Evolutionary conservation across 2,329 filamentous ascomycete species (phyloP), one percentile per base, ranked within the genome.

Genomic region (Penicillium rolfsii): DNA sequence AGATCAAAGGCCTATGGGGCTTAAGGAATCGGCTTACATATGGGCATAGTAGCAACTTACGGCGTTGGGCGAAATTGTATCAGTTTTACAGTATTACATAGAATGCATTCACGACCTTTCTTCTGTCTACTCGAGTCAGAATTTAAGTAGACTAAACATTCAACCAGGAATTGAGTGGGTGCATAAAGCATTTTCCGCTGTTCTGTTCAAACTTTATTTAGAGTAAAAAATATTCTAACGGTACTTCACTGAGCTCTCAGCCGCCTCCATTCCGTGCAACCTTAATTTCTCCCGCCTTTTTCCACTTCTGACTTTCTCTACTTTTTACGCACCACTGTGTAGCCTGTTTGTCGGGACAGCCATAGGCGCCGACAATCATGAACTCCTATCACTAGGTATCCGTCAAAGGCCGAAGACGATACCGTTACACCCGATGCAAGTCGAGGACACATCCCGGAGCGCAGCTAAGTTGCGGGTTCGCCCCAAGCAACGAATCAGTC

Each of bases 401-500:
- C 30, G n/a, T 22, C 1, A 6, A 35, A 19, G 5, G 5, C 30
- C 16, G 6, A 19, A 7, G 30, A 35, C 9, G 2, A 33, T 14
- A n/a, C 9, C 28, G n/a, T 11, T 22, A 33, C n/a, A 35, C 48
- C 16, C 48, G 28, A 50, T 50, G 30, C 28, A 19, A 35, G 48
- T 26, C 5, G 28, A 35, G 24, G 26, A 48, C 26, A 11, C 11
- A 16, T 9, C 14, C 7, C 26, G 24, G 2, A n/a, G 36, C 26
- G 38, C 38, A 30, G 16, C 52, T 9, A 57, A 40, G 19, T 11
- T n/a, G 26, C 55, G 33, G 2, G 49, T 48, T 52, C 57, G 61
- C 6, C 61, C 49, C 9, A 57, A 59, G 12, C 43, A 59, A 19
- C 64, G 67, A 11, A 63, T 61, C 19, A 62, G 62, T 35, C 68